Evolutionary conservation across 306 rosid species (phyloP), one percentile per base, ranked within the genome.

Genomic region (Sesbania bispinosa): DNA sequence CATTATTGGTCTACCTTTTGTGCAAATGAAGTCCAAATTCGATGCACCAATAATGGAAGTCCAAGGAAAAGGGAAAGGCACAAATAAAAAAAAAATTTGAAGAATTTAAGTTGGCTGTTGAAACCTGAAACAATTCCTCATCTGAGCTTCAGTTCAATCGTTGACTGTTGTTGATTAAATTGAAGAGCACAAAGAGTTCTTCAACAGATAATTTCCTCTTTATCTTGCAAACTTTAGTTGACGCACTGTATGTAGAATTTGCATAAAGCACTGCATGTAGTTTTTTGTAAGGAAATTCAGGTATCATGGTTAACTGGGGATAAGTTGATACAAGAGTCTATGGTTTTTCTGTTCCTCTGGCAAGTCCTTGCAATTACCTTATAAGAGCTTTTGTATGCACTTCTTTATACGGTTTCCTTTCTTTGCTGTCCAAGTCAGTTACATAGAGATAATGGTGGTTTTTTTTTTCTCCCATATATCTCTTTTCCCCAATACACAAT

Each of bases 191-290:
- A n/a, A n/a, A n/a, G n/a, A n/a, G n/a, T n/a, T n/a, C n/a, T n/a
- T n/a, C n/a, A n/a, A n/a, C n/a, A n/a, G n/a, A n/a, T n/a, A n/a
- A n/a, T n/a, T n/a, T n/a, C n/a, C n/a, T n/a, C n/a, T n/a, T n/a
- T n/a, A n/a, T n/a, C n/a, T n/a, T n/a, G n/a, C n/a, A n/a, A n/a
- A n/a, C n/a, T n/a, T n/a, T n/a, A n/a, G n/a, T n/a, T n/a, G n/a
- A n/a, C n/a, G n/a, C n/a, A n/a, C n/a, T n/a, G n/a, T 45, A 10
- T 64, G 43, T 53, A 23, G 41, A 64, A 30, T 23, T 65, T 67
- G 59, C 71, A 66, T 23, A 42, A 60, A 79, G 23, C 35, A 29
- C 7, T 45, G 72, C 66, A 75, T 51, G 50, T 30, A 32, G 16
- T 14, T 71, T 63, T 45, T 41, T 26, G 8, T 6, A 35, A 45